Evolutionary conservation across 2,329 filamentous ascomycete species (phyloP), one percentile per base, ranked within the genome.

Genomic region (Parastagonospora nodorum): DNA sequence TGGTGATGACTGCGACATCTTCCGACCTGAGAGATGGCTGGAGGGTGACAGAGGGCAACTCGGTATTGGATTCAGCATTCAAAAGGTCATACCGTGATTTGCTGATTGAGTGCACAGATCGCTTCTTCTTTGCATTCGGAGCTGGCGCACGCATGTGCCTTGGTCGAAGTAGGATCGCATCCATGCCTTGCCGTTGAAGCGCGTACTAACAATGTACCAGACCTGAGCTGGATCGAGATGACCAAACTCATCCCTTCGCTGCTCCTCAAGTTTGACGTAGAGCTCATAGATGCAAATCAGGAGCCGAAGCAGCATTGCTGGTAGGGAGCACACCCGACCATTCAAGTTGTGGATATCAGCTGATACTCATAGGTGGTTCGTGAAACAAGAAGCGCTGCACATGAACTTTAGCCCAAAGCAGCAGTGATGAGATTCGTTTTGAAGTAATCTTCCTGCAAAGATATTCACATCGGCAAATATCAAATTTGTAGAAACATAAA

Each of bases 151-250:
- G 53, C 5, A 50, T 39, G 24, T 57, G 53, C 36, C 50, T 57
- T 29, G 53, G 53, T 8, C 43, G 45, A 42, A 57, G 53, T 57
- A 39, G 28, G 53, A 43, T 24, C 8, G 29, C 7, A n/a, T n/a
- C 24, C 7, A 31, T 5, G 11, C 24, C 14, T 8, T 24, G 27
- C 5, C 6, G 2, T 12, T 24, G 15, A 8, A 29, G 36, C 45
- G 19, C 43, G 24, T 7, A n/a, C n/a, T 24, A 1, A 11, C 12
- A 14, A 2, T 8, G 4, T 27, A 6, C 19, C 19, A 55, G 53
- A 55, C 35, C 24, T 55, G 30, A 55, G 53, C 15, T 74, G 69
- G 71, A 65, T 73, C 48, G 69, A 73, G 43, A 72, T 73, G 63
- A 63, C 55, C 2, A 62, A 60, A 27, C 51, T 75, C 8, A 66